These are phyloP conservation scores for Cenchrus purpureus DNA, from an alignment of 176 grass and related monocot genomes.

Conservation along the genomic window DNA sequence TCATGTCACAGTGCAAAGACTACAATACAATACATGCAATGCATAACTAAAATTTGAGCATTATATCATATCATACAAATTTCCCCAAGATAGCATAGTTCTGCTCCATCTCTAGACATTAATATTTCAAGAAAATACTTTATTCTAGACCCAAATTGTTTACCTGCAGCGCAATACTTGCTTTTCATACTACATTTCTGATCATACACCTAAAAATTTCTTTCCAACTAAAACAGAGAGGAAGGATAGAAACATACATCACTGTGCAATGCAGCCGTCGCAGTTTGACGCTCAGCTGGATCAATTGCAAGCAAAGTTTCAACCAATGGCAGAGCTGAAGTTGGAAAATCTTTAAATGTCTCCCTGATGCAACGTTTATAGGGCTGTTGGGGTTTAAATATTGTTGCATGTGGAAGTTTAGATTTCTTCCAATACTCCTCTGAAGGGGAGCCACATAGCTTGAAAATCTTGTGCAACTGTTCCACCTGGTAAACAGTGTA, in stretches of 20 bases:
- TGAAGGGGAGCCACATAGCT: conserved; percentile 65
- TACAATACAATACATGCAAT: not conserved
- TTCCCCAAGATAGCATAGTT: not conserved
- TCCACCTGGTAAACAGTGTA: conserved; percentile 55
- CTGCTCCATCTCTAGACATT: too few species aligned
- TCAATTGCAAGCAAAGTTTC: conserved; percentile 68
- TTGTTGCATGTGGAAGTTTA: conserved; percentile 64
- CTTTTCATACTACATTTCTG: conserved; percentile 13
- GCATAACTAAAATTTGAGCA: not conserved
- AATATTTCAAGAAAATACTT: not conserved
- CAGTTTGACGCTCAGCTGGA: conserved; percentile 61
- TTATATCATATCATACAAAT: not conserved
- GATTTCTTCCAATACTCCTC: conserved; percentile 75
- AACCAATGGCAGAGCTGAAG: conserved; percentile 55
- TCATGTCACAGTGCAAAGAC: not conserved
- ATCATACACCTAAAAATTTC: not conserved
- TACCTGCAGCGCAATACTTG: conserved; percentile 8
- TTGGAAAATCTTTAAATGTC: conserved; percentile 66
- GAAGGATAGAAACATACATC: conserved; percentile 46
- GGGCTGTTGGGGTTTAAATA: conserved; percentile 63
- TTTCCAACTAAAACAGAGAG: not conserved
- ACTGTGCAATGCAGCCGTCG: conserved; percentile 59
- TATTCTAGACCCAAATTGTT: not conserved
- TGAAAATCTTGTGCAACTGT: conserved; percentile 76
- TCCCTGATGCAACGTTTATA: conserved; percentile 63